Base-by-base conservation (phyloP, 2,329 filamentous ascomycete genomes). In the Hypoxylon sp. region DNA sequence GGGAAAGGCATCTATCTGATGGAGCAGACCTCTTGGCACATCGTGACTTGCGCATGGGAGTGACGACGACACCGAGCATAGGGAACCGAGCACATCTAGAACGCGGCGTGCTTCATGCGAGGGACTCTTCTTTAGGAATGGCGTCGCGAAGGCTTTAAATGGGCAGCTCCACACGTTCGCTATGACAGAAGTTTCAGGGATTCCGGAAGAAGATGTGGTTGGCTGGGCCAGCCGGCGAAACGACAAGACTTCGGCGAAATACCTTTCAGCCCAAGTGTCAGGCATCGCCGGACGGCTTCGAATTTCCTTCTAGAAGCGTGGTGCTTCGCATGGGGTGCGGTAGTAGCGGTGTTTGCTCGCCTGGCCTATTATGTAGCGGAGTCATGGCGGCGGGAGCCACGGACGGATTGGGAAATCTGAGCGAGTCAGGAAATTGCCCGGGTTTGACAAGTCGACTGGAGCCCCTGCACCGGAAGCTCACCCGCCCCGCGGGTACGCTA, bases 241-340 rank as follows among this genome's bases (percentile, higher is more conserved):
- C 63, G 29, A 53, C 19, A 12, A 47, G 43, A 48, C 30, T 52
- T 68, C 63, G 66, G 66, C 57, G 59, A 61, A 64, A 66, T 63
- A 48, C 65, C 16, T 9, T 48, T 19, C 57, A 53, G 56, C 57
- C 48, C 51, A 46, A 29, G 43, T 61, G 54, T 50, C 19, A 50
- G 41, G 14, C 12, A 23, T 14, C 25, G 43, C 41, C 51, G 53
- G 51, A 59, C 30, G 11, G 9, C 34, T 69, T 67, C 52, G 52
- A 63, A 66, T 51, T 66, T 48, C 51, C 63, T 69, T 69, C 66
- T 69, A 69, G 66, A 69, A 69, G 30, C 39, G 30, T 34, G 2
- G 37, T 39, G 32, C 41, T 25, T 32, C 11, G 37, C 37, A 41
- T 54, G 27, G 21, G 39, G 12, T 50, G 55, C 51, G 47, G 61